Percentiles rank a stretch among this genome's conserved stretches.
Conservation (phyloP, 208 protist species). For the Herpetomonas muscarum region DNA sequence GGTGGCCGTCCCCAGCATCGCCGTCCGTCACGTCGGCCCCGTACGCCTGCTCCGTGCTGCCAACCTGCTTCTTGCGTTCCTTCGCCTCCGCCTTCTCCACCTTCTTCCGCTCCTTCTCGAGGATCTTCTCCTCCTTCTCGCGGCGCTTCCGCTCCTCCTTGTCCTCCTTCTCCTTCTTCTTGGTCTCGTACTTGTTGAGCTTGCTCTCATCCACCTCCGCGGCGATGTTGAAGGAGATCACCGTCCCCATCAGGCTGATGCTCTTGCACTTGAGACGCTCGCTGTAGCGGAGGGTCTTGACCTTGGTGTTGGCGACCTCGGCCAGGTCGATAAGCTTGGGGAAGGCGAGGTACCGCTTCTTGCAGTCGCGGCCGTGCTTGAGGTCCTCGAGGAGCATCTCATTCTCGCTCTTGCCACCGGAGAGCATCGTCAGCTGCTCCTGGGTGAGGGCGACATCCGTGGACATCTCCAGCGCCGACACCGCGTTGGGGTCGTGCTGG, state of each 20-base stretch:
- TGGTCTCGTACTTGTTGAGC: constrained; percentile 30
- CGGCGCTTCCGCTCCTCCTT: constrained; percentile 30
- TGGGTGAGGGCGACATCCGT: constrained; percentile 20
- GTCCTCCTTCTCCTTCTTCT: constrained; percentile 37
- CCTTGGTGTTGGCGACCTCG: constrained; percentile 32
- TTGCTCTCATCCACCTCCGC: constrained; percentile 23
- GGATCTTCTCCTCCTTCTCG: constrained; percentile 35
- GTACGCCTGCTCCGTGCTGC: constrained; percentile 17
- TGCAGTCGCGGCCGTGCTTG: constrained; percentile 17
- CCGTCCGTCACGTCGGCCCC: constrained; percentile 22
- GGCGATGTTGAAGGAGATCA: constrained; percentile 34
- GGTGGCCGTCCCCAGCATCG: not conserved
- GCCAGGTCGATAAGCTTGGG: constrained; percentile 36
- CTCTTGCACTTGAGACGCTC: constrained; percentile 37
- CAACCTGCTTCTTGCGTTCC: constrained; percentile 11
- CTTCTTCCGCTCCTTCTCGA: constrained; percentile 22
- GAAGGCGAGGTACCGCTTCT: constrained; percentile 35
- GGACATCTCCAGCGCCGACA: constrained; percentile 7
- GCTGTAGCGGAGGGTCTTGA: constrained; percentile 20
- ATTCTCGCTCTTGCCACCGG: constrained; percentile 21
- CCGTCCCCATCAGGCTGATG: constrained; percentile 23
- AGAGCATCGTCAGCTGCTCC: constrained; percentile 18
- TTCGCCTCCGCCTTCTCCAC: constrained; percentile 18
- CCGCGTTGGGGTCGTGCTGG: constrained; percentile 9
- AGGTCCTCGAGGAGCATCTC: constrained; percentile 35